Base-by-base conservation (phyloP, 2,329 filamentous ascomycete genomes). In the Aureobasidium sp. region DNA sequence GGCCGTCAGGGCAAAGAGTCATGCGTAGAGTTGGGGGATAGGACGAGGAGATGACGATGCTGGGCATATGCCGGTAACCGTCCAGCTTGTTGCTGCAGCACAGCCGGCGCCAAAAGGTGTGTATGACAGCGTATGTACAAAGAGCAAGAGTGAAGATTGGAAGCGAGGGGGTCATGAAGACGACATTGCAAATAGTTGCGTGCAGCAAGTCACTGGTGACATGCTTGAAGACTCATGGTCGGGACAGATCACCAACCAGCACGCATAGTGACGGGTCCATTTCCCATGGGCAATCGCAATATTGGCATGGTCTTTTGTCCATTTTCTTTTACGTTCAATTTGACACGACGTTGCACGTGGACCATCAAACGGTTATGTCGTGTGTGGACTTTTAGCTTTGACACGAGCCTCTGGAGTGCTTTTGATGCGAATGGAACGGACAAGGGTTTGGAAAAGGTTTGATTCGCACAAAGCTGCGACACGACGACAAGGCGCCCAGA, bases 391-490 rank as follows among this genome's bases (percentile, higher is more conserved):
- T 57, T 57, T 45, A 17, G 53, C 53, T 57, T 46, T 21, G 2
- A n/a, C 19, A 37, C 37, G 53, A 57, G 53, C 53, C 40, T 57
- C 53, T 57, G 53, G 53, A 57, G 53, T 57, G 37, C 51, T 55
- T 51, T 43, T 23, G 51, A 43, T n/a, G 51, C 51, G 38, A 55
- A 55, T 33, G 38, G 51, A 13, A 33, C n/a, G 37, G 29, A 27
- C 31, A 27, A 37, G 23, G 29, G 29, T 35, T 35, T 46, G 53
- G 40, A 45, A 57, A 43, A 57, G 40, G 53, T 46, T 55, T 55
- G 53, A 57, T 46, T 46, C 53, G 21, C 29, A 27, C 21, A 43
- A 7, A 42, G 25, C 40, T 55, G 53, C 51, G 37, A 43, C 37
- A 27, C 5, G 51, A 7, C 10, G 17, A 31, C 33, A 38, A 33